Base-by-base conservation (phyloP, 225 moss, liverwort and hornwort genomes). In the Pseudoscleropodium purum region DNA sequence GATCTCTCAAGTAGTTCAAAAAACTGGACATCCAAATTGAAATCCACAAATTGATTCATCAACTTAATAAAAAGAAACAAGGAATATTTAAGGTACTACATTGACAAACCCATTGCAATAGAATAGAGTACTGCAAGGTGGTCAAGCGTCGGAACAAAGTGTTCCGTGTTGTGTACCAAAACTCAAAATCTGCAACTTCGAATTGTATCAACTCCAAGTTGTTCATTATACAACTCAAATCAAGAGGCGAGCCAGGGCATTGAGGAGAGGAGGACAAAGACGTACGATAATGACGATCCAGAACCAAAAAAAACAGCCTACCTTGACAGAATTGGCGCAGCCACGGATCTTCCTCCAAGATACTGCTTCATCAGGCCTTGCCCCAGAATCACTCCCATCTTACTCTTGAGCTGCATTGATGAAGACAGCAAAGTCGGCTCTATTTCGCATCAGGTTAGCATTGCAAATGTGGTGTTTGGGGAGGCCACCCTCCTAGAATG, bases 331-430 rank as follows among this genome's bases (percentile, higher is more conserved):
- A 49, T 90, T 95, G 45, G 96, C 96, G 78, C 36, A 90, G 84
- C 93, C 92, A 65, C 95, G 92, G 31, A 97, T 96, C 94, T 97
- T 99, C 34, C 99, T 96, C 96, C 99, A 97, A 24, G 99, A 97
- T 27, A 97, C 92, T 64, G 99, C 99, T 94, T 96, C 99, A 91
- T 99, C 99, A 43, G 99, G 99, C 57, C 96, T 92, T 89, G 99
- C 97, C 60, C 56, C 97, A 20, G 99, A 97, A 83, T 96, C 97
- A 87, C 97, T 97, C 54, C 99, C 99, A 90, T 97, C 99, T 41
- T 93, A 97, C 90, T 96, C 99, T n/a, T n/a, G n/a, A n/a, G n/a
- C n/a, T n/a, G n/a, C n/a, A n/a, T n/a, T 99, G 65, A 99, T 95
- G 81, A 96, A 96, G 23, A 99, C 96, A 76, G 97, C 97, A 84